Evolutionary conservation across 1,139 yeast species (phyloP), one percentile per base, ranked within the genome.

Genomic region (Yamadazyma trypodendri): DNA sequence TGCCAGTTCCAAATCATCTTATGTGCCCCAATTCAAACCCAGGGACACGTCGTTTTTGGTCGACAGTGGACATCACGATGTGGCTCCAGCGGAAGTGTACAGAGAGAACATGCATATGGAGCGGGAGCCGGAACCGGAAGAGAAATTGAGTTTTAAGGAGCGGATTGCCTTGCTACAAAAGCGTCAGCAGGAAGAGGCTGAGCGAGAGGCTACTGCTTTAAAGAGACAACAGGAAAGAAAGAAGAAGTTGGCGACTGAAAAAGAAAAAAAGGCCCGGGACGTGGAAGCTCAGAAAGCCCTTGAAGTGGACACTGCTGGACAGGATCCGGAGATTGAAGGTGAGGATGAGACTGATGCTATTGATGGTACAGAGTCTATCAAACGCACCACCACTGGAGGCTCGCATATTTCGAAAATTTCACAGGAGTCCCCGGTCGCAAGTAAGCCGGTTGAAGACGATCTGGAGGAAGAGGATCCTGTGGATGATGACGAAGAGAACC

Each of bases 151-250:
- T 40, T 69, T 92, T 54, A 85, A 85, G 55, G 97, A 92, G 49
- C 75, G 97, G 47, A 88, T 92, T 55, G 87, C 87, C 9, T 56
- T 87, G 54, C 68, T 92, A 38, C 96, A 90, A 56, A 78, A 87
- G 54, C 81, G 81, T 42, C 96, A 87, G 57, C 77, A 77, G 40
- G 88, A 85, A 52, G 95, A 87, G 53, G 87, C 84, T 5, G 90
- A 84, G 49, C 75, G 85, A 36, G 80, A 79, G 41, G 86, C 75
- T 20, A 86, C 84, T 2, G 75, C 82, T 6, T 46, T 69, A 50
- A 74, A 74, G 45, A 75, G 77, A 49, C 74, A 75, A 43, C 80
- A 79, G 45, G 82, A 79, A 52, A 74, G 77, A 46, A 74, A 72
- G 51, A 70, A 66, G 44, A 64, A 63, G 17, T 9, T 32, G 29